A percentile compares a stretch with the other conserved stretches of the same genome.
phyloP scores from a whole-genome alignment of 352 stramenopile species.

The Thalassiosira mediterranea region DNA sequence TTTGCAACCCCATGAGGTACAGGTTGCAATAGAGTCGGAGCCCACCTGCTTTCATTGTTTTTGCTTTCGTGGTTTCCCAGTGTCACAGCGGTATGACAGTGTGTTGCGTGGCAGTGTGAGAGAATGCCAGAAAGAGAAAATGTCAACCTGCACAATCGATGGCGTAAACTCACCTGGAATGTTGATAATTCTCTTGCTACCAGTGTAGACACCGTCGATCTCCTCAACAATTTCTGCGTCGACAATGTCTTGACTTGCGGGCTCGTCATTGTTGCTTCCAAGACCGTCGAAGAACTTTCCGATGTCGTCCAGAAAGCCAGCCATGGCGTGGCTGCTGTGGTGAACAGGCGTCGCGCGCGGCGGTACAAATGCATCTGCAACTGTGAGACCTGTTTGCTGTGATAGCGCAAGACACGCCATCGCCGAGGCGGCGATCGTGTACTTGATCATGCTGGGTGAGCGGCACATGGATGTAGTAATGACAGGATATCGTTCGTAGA shows the following conservation, averaged over 20 bases:
- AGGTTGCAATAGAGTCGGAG: slow-evolving; percentile 72
- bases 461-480: not conserved
- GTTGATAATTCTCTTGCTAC: slow-evolving; percentile 46
- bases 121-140: too few relatives aligned
- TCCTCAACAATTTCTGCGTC: slow-evolving; percentile 30
- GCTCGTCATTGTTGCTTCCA: slow-evolving; percentile 21
- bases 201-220: slow-evolving; percentile 45
- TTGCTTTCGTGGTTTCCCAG: too few relatives aligned
- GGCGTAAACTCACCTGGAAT: too few relatives aligned
- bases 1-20: slow-evolving; percentile 79
- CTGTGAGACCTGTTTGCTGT: not conserved
- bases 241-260: not conserved
- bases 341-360: not conserved
- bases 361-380: slow-evolving; percentile 19
- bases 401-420: not conserved
- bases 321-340: not conserved
- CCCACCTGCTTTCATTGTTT: slow-evolving; percentile 78
- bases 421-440: slow-evolving; percentile 5
- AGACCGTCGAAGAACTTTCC: slow-evolving; percentile 51
- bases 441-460: too few relatives aligned
- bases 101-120: too few relatives aligned
- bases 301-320: slow-evolving; percentile 47
- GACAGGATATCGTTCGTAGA: too few relatives aligned
- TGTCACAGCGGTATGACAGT: too few relatives aligned
- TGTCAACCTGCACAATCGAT: too few relatives aligned